These are phyloP conservation scores for Prinsepia uniflora DNA, from an alignment of 306 rosid species.

Conservation along the genomic window DNA sequence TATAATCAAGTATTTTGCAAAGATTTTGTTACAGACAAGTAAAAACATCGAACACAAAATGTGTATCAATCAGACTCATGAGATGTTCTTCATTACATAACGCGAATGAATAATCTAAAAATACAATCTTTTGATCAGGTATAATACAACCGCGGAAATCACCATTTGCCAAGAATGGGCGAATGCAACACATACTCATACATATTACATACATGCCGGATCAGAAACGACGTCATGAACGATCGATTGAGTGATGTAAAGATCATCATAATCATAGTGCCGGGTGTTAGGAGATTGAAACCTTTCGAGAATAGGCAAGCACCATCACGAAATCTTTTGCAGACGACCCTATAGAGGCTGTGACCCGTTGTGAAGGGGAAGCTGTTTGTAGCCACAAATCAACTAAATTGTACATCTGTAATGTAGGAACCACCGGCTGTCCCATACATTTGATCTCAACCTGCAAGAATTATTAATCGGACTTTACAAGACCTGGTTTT, in stretches of 20 bases:
- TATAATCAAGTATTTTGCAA: neutral
- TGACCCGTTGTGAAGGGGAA: constrained; percentile 48
- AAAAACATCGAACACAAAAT: neutral
- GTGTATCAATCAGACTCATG: neutral
- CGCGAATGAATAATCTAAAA: neutral
- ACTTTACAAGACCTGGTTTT: neutral
- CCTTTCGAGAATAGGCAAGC: constrained; percentile 67
- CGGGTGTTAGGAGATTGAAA: constrained; percentile 38
- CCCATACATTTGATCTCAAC: constrained; percentile 94
- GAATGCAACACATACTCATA: neutral
- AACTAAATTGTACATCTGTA: constrained; percentile 59
- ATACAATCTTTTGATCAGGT: constrained; percentile 12
- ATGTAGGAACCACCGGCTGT: constrained; percentile 67
- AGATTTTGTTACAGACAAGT: constrained; percentile 17
- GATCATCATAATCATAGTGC: neutral
- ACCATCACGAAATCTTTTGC: constrained; percentile 93
- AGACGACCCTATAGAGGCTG: constrained; percentile 72
- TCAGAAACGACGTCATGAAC: neutral
- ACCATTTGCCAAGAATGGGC: constrained; percentile 5
- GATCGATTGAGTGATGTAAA: neutral
- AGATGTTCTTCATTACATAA: neutral
- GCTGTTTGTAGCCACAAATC: constrained; percentile 78
- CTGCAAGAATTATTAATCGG: constrained; percentile 35
- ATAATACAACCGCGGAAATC: neutral
- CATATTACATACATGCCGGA: neutral